These are phyloP conservation scores for Naganishia vishniacii DNA, from an alignment of 768 basidiomycete genomes.

Conservation along the genomic window DNA sequence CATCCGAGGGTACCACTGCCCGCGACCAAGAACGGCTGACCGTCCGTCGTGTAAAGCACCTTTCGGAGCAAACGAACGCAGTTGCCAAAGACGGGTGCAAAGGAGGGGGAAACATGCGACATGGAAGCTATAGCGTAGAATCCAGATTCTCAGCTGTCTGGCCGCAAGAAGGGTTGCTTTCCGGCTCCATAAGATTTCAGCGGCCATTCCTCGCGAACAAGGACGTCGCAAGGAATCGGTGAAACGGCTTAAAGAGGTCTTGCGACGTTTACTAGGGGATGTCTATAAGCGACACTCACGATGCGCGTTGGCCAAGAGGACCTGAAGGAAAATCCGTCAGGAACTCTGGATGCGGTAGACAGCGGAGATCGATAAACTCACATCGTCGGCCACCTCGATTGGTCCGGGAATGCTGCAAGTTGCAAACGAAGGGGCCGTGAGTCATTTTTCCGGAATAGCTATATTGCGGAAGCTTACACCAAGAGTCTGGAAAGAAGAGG, in stretches of 20 bases:
- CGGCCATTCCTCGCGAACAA: too few species aligned
- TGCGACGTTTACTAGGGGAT: background rate
- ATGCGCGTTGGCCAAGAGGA: conserved; percentile 88
- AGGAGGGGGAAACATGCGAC: conserved; percentile 81
- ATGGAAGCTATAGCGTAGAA: conserved; percentile 32
- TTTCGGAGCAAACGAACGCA: conserved; percentile 77
- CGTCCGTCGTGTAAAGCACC: conserved; percentile 65
- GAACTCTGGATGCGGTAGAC: too few species aligned
- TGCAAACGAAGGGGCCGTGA: background rate
- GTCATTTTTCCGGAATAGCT: background rate
- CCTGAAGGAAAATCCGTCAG: too few species aligned
- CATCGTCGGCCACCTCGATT: conserved; percentile 61
- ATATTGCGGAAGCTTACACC: conserved; percentile 9
- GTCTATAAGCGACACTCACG: conserved; percentile 49
- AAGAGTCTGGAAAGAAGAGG: conserved; percentile 3
- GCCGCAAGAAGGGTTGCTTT: conserved; percentile 29
- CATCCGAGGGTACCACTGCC: conserved; percentile 95
- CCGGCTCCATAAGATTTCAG: too few species aligned
- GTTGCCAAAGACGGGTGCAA: conserved; percentile 80
- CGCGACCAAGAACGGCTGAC: conserved; percentile 85
- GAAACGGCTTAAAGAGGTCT: too few species aligned
- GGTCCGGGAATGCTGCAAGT: conserved; percentile 51
- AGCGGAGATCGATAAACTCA: conserved; percentile 45
- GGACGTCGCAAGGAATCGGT: too few species aligned
- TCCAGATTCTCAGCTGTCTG: background rate